phyloP scores from a whole-genome alignment of 163 green algal genomes.

The Coccomyxa subellipsoidea region DNA sequence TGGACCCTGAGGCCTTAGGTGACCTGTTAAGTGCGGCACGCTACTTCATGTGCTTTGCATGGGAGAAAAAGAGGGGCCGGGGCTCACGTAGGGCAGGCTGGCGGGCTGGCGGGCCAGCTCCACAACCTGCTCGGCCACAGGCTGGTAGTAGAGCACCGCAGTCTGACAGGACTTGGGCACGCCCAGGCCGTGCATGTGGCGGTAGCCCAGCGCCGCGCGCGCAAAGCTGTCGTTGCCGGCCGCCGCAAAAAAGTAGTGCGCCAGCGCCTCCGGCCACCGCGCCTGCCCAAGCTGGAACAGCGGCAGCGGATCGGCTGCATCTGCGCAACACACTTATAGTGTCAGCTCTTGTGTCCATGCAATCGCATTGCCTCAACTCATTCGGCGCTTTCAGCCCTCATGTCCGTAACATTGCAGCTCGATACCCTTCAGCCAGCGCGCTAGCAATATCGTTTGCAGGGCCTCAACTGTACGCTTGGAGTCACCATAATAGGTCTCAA shows the following conservation, averaged over 20 bases:
- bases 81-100: slow-evolving; percentile 26
- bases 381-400: too few species aligned
- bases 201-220: slow-evolving; percentile 77
- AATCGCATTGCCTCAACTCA: too few species aligned
- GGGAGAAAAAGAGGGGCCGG: too few species aligned
- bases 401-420: too few species aligned
- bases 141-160: slow-evolving; percentile 77
- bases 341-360: too few species aligned
- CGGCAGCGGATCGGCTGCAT: neutral
- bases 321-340: neutral
- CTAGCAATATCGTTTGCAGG: too few species aligned
- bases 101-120: slow-evolving; percentile 29
- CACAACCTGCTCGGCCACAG: slow-evolving; percentile 67
- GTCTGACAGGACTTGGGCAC: slow-evolving; percentile 80
- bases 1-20: too few species aligned
- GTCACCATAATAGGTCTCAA: too few species aligned
- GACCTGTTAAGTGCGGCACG: too few species aligned
- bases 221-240: slow-evolving; percentile 51
- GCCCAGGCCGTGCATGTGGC: slow-evolving; percentile 71
- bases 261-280: slow-evolving; percentile 49
- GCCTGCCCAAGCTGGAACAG: slow-evolving; percentile 27
- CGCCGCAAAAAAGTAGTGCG: slow-evolving; percentile 84
- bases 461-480: too few species aligned
- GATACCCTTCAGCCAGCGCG: too few species aligned
- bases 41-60: too few species aligned